These are phyloP conservation scores for Naganishia randhawae DNA, from an alignment of 768 basidiomycete genomes.

Conservation along the genomic window DNA sequence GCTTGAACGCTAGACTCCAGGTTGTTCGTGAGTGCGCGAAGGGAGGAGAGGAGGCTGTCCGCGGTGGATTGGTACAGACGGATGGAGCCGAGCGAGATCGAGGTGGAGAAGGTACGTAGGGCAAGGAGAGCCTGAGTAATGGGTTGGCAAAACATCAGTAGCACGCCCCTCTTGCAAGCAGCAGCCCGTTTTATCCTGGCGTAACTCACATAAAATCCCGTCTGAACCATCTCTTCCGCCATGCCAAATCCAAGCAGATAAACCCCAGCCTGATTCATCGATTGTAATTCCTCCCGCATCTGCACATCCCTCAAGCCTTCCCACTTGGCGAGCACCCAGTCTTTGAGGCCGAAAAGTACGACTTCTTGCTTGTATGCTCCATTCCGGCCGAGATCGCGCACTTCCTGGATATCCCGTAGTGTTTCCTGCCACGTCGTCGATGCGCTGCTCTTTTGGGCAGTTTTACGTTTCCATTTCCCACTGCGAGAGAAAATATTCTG, in stretches of 20 bases:
- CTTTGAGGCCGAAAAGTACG: constrained; percentile 72
- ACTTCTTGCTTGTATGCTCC: constrained; percentile 76
- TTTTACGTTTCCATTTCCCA: constrained; percentile 39
- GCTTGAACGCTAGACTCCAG: constrained; percentile 74
- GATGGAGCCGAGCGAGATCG: constrained; percentile 73
- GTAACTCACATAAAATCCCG: constrained; percentile 35
- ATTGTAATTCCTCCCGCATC: constrained; percentile 26
- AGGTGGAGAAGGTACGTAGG: constrained; percentile 66
- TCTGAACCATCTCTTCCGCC: constrained; percentile 29
- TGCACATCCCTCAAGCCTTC: constrained; percentile 62
- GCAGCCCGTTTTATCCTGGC: too few relatives aligned
- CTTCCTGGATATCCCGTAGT: constrained; percentile 45
- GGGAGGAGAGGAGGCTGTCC: constrained; percentile 65
- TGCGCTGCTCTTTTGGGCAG: constrained; percentile 34
- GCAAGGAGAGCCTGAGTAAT: constrained; percentile 67
- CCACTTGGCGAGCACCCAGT: constrained; percentile 81
- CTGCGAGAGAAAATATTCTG: constrained; percentile 5
- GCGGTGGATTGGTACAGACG: constrained; percentile 75
- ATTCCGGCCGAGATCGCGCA: constrained; percentile 68
- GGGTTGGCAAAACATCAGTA: constrained; percentile 22
- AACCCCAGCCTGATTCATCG: constrained; percentile 8
- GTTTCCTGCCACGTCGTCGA: constrained; percentile 60
- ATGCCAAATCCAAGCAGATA: constrained; percentile 26
- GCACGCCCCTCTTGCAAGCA: too few relatives aligned
- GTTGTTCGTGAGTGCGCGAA: constrained; percentile 62